Base-by-base conservation (phyloP, 2,329 filamentous ascomycete genomes). In the Aspergillus ruber region DNA sequence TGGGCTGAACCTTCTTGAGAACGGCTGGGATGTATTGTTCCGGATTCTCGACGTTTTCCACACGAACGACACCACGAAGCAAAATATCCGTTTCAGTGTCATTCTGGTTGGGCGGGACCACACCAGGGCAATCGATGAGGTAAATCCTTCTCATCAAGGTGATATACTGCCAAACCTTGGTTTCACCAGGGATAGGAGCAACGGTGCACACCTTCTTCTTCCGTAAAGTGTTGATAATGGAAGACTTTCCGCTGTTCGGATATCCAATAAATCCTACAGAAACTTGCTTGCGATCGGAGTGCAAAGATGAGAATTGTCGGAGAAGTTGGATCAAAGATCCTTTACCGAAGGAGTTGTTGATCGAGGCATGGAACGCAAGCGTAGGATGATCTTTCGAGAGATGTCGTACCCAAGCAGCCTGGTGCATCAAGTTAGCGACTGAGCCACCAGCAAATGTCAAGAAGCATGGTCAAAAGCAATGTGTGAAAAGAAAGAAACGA, bases 101-200 rank as follows among this genome's bases (percentile, higher is more conserved):
- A 46, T 82, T 82, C 52, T 82, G 82, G 55, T 87, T 93, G 0
- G 93, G 91, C 3, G 93, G 93, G 0, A 97, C 93, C 36, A 98
- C 90, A 68, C 93, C 93, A 35, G 93, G 93, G 62, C 91, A 97
- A 62, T 98, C 93, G 59, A 98, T 97, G 46, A 98, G 80, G 69
- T 91, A 90, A 45, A 95, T 95, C 46, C 89, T 79, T 73, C 90
- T 94, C 87, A 95, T 95, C 50, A 97, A 71, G 2, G 90, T 95
- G 56, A 96, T 89, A 63, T 96, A 96, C 67, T 96, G 91, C 91
- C 93, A 97, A 25, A 96, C 87, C 71, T 96, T 97, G 29, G 91
- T 97, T 74, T 96, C 90, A 12, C 90, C 93, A 6, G 93, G 91
- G 52, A 97, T 95, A 5, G 91, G 93, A 6, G 93, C 93, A 3